Percentiles rank a stretch among this genome's conserved stretches.
Evolutionary conservation across 495 filamentous ascomycete species (phyloP).

Genomic region (Tuber brumale): DNA sequence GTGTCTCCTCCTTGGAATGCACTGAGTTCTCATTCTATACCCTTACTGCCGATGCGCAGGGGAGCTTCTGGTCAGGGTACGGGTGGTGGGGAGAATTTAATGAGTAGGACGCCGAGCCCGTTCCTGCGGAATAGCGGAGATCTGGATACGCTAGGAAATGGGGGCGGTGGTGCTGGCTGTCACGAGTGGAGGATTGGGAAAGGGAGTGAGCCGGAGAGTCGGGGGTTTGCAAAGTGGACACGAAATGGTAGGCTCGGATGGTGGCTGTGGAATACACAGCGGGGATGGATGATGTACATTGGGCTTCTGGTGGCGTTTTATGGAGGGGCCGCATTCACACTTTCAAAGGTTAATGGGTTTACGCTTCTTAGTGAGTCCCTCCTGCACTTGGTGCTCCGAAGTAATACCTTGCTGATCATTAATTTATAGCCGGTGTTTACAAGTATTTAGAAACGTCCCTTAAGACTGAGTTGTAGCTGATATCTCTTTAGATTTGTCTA

Average conservation of each 20-base stretch:
- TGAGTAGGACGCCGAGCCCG: conserved; percentile 35
- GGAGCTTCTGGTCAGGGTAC: conserved; percentile 14
- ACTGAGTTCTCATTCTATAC: conserved; percentile 22
- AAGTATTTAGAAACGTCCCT: conserved; percentile 37
- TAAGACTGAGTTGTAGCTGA: not conserved
- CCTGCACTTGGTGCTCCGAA: not conserved
- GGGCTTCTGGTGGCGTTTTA: conserved; percentile 47
- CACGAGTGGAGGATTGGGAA: conserved; percentile 24
- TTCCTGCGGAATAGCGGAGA: conserved; percentile 20
- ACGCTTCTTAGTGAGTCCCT: conserved; percentile 45
- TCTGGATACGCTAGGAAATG: conserved; percentile 17
- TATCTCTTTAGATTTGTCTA: conserved; percentile 46
- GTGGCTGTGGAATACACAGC: conserved; percentile 49
- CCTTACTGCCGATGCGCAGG: conserved; percentile 32
- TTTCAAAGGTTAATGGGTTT: conserved; percentile 50
- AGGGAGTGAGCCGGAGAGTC: conserved; percentile 29
- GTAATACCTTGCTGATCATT: conserved; percentile 23
- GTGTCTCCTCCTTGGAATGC: conserved; percentile 33
- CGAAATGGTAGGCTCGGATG: conserved; percentile 47
- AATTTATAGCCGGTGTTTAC: conserved; percentile 48
- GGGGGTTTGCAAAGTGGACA: conserved; percentile 40
- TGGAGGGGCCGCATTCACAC: conserved; percentile 44
- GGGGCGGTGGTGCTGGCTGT: not conserved
- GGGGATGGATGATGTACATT: conserved; percentile 51
- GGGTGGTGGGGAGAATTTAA: conserved; percentile 12